Percentiles rank a stretch among this genome's conserved stretches.
These are phyloP conservation scores for Hyaloscypha variabilis DNA, from an alignment of 495 filamentous ascomycete species.

Conservation along the genomic window DNA sequence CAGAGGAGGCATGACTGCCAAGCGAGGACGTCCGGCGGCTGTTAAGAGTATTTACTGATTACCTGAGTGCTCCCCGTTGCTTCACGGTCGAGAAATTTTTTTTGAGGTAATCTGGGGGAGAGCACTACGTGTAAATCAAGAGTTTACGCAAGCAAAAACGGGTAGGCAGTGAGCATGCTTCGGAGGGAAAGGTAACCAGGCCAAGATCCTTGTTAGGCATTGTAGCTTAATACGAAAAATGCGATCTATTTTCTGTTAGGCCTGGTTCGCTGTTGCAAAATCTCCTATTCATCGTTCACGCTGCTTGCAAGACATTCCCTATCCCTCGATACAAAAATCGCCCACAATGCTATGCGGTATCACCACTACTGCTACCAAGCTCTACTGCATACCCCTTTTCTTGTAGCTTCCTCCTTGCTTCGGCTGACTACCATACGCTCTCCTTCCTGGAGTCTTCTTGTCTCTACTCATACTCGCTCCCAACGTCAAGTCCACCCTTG, in stretches of 20 bases:
- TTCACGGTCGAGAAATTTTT: too few relatives aligned
- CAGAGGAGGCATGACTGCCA: constrained; percentile 4
- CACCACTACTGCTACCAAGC: neutral
- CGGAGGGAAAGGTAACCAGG: too few relatives aligned
- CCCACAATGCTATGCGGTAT: constrained; percentile 26
- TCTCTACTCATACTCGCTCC: constrained; percentile 86
- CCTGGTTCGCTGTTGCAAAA: neutral
- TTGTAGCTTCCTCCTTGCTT: constrained; percentile 35
- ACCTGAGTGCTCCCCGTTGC: neutral
- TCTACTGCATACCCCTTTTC: constrained; percentile 29
- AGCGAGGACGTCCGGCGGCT: constrained; percentile 14
- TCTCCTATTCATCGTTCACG: neutral
- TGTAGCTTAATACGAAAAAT: too few relatives aligned
- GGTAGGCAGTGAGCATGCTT: too few relatives aligned
- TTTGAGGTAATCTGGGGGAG: too few relatives aligned
- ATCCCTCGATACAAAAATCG: constrained; percentile 23
- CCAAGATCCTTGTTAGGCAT: too few relatives aligned
- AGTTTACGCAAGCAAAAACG: neutral
- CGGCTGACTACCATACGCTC: constrained; percentile 78
- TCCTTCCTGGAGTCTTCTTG: constrained; percentile 77
- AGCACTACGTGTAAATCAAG: constrained; percentile 9
- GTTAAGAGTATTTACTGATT: neutral
- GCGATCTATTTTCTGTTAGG: neutral
- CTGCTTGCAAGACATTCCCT: too few relatives aligned
- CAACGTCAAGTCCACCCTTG: constrained; percentile 85